Conservation (phyloP, 768 basidiomycete species). For the Amylocystis lapponica region DNA sequence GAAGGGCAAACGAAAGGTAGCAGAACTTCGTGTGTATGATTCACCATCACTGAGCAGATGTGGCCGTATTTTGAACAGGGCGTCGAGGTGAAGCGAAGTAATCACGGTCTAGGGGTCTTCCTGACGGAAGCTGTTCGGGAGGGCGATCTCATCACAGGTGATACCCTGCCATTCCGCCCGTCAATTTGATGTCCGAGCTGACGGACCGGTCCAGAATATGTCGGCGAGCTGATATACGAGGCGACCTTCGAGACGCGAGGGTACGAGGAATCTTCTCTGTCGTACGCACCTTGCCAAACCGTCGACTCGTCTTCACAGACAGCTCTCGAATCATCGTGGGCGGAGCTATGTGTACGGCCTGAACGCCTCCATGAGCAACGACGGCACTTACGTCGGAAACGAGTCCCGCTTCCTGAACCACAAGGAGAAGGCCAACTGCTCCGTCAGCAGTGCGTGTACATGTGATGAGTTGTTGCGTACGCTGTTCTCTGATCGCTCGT, state of each 20-base stretch:
- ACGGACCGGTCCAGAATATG: constrained; percentile 48
- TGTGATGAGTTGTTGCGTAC: neutral
- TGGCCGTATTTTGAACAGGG: constrained; percentile 1
- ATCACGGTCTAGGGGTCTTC: constrained; percentile 45
- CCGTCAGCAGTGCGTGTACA: constrained; percentile 35
- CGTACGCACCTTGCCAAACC: neutral
- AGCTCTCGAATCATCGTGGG: constrained; percentile 42
- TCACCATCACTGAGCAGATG: too few species aligned
- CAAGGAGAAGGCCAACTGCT: constrained; percentile 35
- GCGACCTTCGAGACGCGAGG: constrained; percentile 44
- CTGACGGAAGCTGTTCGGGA: constrained; percentile 36
- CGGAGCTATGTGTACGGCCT: constrained; percentile 62
- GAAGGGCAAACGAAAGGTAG: constrained; percentile 32
- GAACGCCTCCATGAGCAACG: constrained; percentile 42
- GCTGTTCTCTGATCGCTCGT: too few species aligned
- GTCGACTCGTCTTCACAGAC: constrained; percentile 1
- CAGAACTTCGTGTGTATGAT: neutral
- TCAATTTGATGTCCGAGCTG: neutral
- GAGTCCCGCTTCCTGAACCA: constrained; percentile 70
- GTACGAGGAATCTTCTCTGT: constrained; percentile 34
- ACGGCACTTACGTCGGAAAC: constrained; percentile 53
- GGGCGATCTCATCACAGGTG: constrained; percentile 33
- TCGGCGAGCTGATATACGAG: constrained; percentile 54
- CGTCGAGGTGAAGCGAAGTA: constrained; percentile 11
- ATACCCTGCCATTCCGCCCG: neutral